These are phyloP conservation scores for Candida xiaguanensis DNA, from an alignment of 805 yeast species.

Conservation along the genomic window DNA sequence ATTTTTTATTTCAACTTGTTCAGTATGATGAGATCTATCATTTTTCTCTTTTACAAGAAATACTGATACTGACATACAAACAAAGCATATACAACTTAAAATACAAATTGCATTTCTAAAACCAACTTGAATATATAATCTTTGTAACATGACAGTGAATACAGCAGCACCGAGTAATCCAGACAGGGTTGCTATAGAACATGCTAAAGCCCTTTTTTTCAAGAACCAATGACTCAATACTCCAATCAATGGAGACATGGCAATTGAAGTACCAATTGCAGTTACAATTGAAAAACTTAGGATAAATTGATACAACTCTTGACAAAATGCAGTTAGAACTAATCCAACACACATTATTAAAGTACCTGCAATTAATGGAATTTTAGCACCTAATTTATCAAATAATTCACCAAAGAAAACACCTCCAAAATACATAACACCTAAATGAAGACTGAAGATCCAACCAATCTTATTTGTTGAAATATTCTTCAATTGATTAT, in stretches of 20 bases:
- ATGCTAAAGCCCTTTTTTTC: conserved; percentile 22
- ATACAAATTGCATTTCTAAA: conserved; percentile 27
- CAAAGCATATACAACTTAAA: conserved; percentile 18
- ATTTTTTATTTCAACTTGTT: conserved; percentile 2
- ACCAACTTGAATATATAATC: conserved; percentile 22
- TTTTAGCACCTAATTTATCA: conserved; percentile 22
- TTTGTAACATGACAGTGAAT: conserved; percentile 24
- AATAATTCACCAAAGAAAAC: conserved; percentile 27
- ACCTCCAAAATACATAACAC: conserved; percentile 26
- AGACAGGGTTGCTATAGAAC: conserved; percentile 26
- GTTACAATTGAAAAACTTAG: conserved; percentile 23
- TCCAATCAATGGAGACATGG: conserved; percentile 27
- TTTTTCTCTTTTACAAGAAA: conserved; percentile 19
- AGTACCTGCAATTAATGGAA: conserved; percentile 19
- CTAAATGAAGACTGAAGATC: conserved; percentile 30
- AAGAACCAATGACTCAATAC: conserved; percentile 27
- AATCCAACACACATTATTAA: conserved; percentile 21
- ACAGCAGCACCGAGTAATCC: conserved; percentile 27
- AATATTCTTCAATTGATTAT: conserved; percentile 17
- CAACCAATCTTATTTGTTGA: conserved; percentile 24
- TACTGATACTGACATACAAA: conserved; percentile 16
- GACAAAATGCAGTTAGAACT: conserved; percentile 22
- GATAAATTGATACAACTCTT: conserved; percentile 22
- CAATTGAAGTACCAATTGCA: conserved; percentile 26
- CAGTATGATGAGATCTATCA: too few relatives aligned